Evolutionary conservation across 192 early-diverging fungal species (phyloP).

Genomic region (Coemansia sp.): DNA sequence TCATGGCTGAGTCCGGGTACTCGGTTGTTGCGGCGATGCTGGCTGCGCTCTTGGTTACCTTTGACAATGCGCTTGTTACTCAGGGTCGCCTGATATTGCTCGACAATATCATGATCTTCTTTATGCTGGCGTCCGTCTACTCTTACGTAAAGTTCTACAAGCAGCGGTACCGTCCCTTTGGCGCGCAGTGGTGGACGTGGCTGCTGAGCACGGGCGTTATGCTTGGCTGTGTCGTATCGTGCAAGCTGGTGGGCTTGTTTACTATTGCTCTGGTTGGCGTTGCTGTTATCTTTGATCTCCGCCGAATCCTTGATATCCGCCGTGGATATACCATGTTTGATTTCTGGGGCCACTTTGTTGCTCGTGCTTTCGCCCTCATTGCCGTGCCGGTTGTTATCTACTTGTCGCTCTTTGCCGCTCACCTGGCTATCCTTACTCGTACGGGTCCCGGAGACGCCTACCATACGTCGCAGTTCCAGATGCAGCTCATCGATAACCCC

Average conservation of each 20-base stretch:
- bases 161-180: conserved; percentile 68
- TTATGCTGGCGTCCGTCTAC: conserved; percentile 80
- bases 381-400: conserved; percentile 79
- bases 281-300: conserved; percentile 83
- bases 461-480: conserved; percentile 90
- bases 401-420: conserved; percentile 88
- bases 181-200: conserved; percentile 83
- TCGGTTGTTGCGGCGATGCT: conserved; percentile 70
- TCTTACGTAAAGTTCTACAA: conserved; percentile 89
- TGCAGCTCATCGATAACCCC: conserved; percentile 77
- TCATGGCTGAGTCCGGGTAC: conserved; percentile 84
- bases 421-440: conserved; percentile 85
- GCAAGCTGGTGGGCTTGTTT: conserved; percentile 96
- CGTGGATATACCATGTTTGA: conserved; percentile 69
- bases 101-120: conserved; percentile 91
- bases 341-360: conserved; percentile 80
- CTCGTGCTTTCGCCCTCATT: conserved; percentile 86
- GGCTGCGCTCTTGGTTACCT: conserved; percentile 73
- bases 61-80: conserved; percentile 90
- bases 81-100: conserved; percentile 92
- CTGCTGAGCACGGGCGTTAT: conserved; percentile 74
- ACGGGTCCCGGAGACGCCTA: conserved; percentile 94
- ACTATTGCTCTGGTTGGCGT: conserved; percentile 80
- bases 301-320: conserved; percentile 85
- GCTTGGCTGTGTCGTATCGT: conserved; percentile 67